Conservation (phyloP, 306 rosid genomes). For the Corylus heterophylla region DNA sequence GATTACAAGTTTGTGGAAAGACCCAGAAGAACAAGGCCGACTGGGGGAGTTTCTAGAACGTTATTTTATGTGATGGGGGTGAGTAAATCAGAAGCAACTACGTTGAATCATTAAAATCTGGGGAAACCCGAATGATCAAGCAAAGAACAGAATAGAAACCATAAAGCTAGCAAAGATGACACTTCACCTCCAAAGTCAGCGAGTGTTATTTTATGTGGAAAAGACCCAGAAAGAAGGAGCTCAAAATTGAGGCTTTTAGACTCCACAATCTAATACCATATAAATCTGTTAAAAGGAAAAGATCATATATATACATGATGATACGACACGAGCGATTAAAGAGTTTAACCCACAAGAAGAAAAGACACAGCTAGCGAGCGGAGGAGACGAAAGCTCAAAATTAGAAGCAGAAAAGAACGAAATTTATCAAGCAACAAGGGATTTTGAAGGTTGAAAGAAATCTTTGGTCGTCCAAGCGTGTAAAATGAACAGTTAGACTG, state of each 20-base stretch:
- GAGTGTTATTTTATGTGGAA: conserved; percentile 47
- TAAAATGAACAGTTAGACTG: conserved; percentile 17
- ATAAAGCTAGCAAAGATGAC: conserved; percentile 22
- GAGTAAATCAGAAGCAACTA: conserved; percentile 28
- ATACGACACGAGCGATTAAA: background rate
- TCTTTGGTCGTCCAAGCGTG: background rate
- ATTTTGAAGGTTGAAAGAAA: background rate
- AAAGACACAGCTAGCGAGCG: background rate
- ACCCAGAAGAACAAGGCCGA: conserved; percentile 27
- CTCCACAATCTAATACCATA: conserved; percentile 13
- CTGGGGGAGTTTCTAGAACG: conserved; percentile 28
- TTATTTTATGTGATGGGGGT: conserved; percentile 54
- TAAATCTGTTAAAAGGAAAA: background rate
- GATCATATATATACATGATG: background rate
- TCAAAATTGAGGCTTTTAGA: conserved; percentile 25
- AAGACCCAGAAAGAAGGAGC: conserved; percentile 26
- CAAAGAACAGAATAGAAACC: conserved; percentile 30
- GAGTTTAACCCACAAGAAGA: background rate
- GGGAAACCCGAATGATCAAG: conserved; percentile 31
- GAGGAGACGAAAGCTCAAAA: conserved; percentile 9
- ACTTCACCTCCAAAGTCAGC: conserved; percentile 9
- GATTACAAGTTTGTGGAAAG: conserved; percentile 17
- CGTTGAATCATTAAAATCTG: background rate
- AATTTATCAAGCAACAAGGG: background rate
- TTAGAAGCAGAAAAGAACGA: background rate